Conservation (phyloP, 208 protist species). For the Porcisia hertigi region DNA sequence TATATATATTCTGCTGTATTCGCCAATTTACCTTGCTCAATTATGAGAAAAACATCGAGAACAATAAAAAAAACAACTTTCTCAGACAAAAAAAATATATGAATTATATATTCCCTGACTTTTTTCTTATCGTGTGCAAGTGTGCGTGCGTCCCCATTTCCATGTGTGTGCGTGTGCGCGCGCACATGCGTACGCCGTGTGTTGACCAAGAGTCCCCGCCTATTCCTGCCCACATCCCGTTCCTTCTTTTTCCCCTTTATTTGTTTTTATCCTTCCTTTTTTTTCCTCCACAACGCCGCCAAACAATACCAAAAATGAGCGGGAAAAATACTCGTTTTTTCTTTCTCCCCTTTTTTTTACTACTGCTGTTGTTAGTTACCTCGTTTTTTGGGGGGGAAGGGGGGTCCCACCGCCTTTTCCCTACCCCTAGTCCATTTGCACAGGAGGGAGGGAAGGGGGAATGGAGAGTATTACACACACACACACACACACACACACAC, state of each 20-base stretch:
- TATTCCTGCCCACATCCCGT: background rate
- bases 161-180: background rate
- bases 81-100: no score
- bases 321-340: background rate
- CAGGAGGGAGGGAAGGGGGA: background rate
- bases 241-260: constrained; percentile 6
- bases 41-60: background rate
- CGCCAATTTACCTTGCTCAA: background rate
- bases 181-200: no score
- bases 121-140: background rate
- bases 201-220: background rate
- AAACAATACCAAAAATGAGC: background rate
- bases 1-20: background rate
- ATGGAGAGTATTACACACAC: background rate
- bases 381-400: background rate
- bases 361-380: background rate
- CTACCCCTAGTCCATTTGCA: no score
- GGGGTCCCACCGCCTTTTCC: no score
- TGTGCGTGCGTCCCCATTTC: background rate
- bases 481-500: background rate
- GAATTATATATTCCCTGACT: background rate
- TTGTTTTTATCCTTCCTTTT: background rate
- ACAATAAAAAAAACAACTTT: no score
- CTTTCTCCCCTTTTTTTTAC: background rate
- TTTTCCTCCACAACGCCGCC: background rate